Evolutionary conservation across 129 eudicot species (phyloP), one percentile per base, ranked within the genome.

Genomic region (Flaveria linearis): DNA sequence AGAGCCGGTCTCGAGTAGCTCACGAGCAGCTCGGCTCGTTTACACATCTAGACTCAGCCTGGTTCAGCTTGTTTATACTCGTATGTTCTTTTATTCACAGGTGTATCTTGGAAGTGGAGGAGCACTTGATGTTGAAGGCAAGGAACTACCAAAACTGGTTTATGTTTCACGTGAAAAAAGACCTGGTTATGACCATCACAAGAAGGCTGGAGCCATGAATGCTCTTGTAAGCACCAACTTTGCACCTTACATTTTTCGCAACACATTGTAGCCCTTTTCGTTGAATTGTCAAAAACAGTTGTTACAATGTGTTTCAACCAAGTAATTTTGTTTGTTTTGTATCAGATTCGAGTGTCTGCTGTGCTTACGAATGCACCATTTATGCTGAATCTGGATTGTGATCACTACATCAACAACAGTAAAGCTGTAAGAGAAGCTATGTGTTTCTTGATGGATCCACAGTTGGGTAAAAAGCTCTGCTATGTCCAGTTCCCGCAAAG

Each of bases 361-460:
- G 98, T 94, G 80, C 96, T 94, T 76, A 94, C 97, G 13, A 94
- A 94, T 81, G 98, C 98, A 42, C 98, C 98, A 14, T 93, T 88
- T 76, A 86, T 93, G 84, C 22, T 93, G 81, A 93, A 93, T 80
- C 67, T 94, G 86, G 98, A 94, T 78, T 94, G 98, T 86, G 98
- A 94, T 78, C 98, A 94, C 76, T 94, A 94, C 76, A 42, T 94
- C 71, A 94, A 94, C 81, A 94, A 94, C 74, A 94, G 98, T 86
- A 94, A 91, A 82, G 96, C 97, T 20, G 85, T 87, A 23, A 85
- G 98, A 75, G 98, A 94, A 84, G 96, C 97, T 60, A 94, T 94
- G 98, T 94, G 98, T 76, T 94, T 94, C 72, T 83, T 94, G 63
- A 94, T 94, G 98, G 98, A 94, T 57, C 98, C 98, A 13, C 98